Evolutionary conservation across 306 rosid species (phyloP).

Genomic region (Quercus engelmannii): DNA sequence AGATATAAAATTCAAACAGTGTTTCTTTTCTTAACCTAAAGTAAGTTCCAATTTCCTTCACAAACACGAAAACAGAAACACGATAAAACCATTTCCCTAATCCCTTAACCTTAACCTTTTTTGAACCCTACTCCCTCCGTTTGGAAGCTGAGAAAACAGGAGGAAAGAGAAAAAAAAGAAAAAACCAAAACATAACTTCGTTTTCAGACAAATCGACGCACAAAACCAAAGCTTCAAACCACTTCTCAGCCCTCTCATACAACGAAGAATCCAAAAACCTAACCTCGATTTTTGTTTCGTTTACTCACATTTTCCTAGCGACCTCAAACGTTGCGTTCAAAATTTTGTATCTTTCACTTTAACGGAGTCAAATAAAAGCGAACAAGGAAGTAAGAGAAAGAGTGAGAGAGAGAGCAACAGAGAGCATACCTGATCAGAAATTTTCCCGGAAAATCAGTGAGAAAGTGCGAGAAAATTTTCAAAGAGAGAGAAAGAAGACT

Average conservation of each 20-base stretch:
- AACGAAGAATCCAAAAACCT: not conserved
- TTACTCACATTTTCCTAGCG: not conserved
- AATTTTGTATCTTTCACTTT: not conserved
- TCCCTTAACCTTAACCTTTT: not conserved
- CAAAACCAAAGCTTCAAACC: not conserved
- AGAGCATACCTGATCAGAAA: conserved; percentile 25
- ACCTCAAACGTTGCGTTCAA: not conserved
- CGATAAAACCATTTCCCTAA: not conserved
- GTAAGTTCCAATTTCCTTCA: not conserved
- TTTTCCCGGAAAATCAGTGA: conserved; percentile 10
- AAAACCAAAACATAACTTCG: not conserved
- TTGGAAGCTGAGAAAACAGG: not conserved
- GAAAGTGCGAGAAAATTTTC: not conserved
- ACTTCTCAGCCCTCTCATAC: not conserved
- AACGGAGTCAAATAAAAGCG: not conserved
- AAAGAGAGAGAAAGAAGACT: not conserved
- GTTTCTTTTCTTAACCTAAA: not conserved
- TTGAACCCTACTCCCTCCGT: not conserved
- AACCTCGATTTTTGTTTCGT: not conserved
- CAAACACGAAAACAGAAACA: not conserved
- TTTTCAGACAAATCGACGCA: not conserved
- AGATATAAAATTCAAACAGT: too few species aligned
- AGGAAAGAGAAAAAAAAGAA: not conserved
- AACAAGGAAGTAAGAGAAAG: not conserved
- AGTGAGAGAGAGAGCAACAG: not conserved